A percentile compares a stretch with the other conserved stretches of the same genome.
Evolutionary conservation across 192 early-diverging fungal species (phyloP).

Genomic region (Backusella westeae): DNA sequence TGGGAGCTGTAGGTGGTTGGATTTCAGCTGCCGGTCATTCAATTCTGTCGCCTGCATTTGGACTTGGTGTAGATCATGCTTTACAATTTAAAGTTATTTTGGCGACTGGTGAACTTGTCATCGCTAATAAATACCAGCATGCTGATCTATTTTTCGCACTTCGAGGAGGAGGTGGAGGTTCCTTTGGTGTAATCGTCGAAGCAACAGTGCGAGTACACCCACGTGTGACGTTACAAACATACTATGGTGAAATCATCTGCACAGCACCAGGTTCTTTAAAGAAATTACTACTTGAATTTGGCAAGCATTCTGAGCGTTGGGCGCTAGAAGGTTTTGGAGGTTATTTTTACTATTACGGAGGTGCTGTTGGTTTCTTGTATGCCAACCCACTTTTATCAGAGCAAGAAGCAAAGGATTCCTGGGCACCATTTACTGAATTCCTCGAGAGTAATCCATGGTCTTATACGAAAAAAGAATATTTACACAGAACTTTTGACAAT

Average conservation of each 20-base stretch:
- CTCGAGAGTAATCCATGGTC: background rate
- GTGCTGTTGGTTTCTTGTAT: background rate
- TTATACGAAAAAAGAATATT: background rate
- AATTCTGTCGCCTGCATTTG: slow-evolving; percentile 37
- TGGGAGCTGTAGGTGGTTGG: background rate
- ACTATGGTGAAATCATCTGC: background rate
- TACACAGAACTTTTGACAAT: background rate
- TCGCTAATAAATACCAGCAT: slow-evolving; percentile 41
- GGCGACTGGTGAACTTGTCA: slow-evolving; percentile 34
- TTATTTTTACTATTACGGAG: background rate
- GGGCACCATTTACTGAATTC: background rate
- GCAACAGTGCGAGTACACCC: slow-evolving; percentile 29
- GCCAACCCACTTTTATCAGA: slow-evolving; percentile 10
- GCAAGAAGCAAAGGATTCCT: background rate
- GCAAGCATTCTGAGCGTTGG: background rate
- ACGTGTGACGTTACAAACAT: background rate
- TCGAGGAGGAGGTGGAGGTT: slow-evolving; percentile 41
- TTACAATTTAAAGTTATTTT: slow-evolving; percentile 49
- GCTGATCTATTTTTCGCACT: slow-evolving; percentile 62
- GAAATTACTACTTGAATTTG: background rate
- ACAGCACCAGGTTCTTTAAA: background rate
- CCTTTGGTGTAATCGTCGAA: slow-evolving; percentile 7
- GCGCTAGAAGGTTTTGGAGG: background rate
- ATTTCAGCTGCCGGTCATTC: slow-evolving; percentile 40
- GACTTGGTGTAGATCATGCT: slow-evolving; percentile 48